Percentiles rank a stretch among this genome's conserved stretches.
Conservation (phyloP, 2,329 filamentous ascomycete species). For the Exophiala bonariae region DNA sequence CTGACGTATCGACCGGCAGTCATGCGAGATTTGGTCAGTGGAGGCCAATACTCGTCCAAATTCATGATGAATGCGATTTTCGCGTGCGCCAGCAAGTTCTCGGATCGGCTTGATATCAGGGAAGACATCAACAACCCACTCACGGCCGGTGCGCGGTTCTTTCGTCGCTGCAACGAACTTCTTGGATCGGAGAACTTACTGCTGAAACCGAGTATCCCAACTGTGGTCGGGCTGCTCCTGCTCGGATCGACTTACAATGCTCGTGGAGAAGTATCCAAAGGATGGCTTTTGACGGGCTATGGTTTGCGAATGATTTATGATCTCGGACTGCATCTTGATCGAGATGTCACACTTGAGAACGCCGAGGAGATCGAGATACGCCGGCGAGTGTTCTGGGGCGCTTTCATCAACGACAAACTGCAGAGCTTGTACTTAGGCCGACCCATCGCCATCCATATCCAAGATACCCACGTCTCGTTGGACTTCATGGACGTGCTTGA, state of each 20-base stretch:
- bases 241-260: constrained; percentile 54
- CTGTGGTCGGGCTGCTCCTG: constrained; percentile 56
- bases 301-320: constrained; percentile 59
- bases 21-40: constrained; percentile 54
- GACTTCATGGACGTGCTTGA: constrained; percentile 34
- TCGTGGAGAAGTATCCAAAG: constrained; percentile 51
- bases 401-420: constrained; percentile 31
- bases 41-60: constrained; percentile 58
- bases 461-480: constrained; percentile 25
- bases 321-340: constrained; percentile 48
- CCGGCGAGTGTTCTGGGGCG: constrained; percentile 36
- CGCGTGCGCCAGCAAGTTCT: constrained; percentile 49
- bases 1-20: constrained; percentile 55
- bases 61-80: constrained; percentile 57
- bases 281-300: constrained; percentile 60
- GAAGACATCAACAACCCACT: constrained; percentile 46
- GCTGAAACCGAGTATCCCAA: constrained; percentile 35
- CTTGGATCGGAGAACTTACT: constrained; percentile 51
- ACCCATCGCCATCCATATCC: constrained; percentile 26
- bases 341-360: constrained; percentile 29
- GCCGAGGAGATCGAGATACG: constrained; percentile 34
- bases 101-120: constrained; percentile 46
- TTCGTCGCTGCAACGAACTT: constrained; percentile 48
- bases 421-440: constrained; percentile 27
- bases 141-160: constrained; percentile 51